Evolutionary conservation across 371 early-diverging fungal species (phyloP).

Genomic region (Apophysomyces variabilis): DNA sequence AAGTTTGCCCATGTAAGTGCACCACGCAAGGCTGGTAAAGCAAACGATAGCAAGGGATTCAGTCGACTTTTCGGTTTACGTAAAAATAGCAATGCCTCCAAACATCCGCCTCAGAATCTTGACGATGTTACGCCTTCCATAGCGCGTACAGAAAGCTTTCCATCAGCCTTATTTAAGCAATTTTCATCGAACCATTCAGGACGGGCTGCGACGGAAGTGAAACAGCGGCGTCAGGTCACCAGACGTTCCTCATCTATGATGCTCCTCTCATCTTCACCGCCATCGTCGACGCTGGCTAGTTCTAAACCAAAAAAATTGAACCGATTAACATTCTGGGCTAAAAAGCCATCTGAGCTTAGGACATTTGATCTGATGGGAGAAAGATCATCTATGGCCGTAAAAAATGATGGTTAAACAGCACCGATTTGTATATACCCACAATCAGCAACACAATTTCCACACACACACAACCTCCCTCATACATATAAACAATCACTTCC

Average conservation of each 20-base stretch:
- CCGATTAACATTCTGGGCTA: conserved; percentile 2
- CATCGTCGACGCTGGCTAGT: background rate
- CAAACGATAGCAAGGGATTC: conserved; percentile 3
- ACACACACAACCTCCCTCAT: background rate
- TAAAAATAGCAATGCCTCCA: background rate
- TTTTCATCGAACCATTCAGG: background rate
- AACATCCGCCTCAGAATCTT: background rate
- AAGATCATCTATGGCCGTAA: background rate
- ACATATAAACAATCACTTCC: background rate
- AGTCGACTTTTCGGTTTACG: conserved; percentile 1
- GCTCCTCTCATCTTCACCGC: background rate
- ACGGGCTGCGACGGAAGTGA: background rate
- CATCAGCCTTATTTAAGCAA: background rate
- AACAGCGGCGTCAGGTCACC: background rate
- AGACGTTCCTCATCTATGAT: conserved; percentile 6
- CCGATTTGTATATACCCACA: conserved; percentile 3
- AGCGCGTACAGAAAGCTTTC: background rate
- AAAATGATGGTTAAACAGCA: background rate
- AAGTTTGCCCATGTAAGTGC: conserved; percentile 4
- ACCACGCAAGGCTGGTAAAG: conserved; percentile 4
- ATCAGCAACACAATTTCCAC: background rate
- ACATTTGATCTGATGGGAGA: background rate
- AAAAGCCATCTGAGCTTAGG: background rate
- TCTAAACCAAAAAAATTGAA: conserved; percentile 1
- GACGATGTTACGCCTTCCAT: background rate